Base-by-base conservation (phyloP, 441 rosid genomes). In the Populus tomentosa region DNA sequence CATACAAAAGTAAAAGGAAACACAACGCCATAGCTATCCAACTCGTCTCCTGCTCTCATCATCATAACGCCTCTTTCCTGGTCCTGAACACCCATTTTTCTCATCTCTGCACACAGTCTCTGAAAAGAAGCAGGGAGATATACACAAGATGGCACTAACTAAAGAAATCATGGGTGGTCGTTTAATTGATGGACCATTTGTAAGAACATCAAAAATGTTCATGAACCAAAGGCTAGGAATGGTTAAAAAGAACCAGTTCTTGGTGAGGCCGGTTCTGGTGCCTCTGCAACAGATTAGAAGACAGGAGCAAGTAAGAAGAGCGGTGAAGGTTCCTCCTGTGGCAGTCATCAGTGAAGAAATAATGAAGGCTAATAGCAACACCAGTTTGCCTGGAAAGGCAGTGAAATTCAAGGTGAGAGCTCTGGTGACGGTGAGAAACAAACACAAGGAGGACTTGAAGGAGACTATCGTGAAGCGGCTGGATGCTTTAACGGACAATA, bases 341-440 rank as follows among this genome's bases (percentile, higher is more conserved):
- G 92, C 94, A 5, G 97, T 94, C 1, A 78, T 92, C 2, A 92
- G 97, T 64, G 96, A 91, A 79, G 94, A 93, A 81, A 84, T 93
- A 86, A 75, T 87, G 7, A 91, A 78, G 83, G 69, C 80, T 36
- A 59, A 13, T 53, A 66, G 1, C 83, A 50, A 69, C 13, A 46
- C 42, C 33, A 38, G 46, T 40, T 23, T 77, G 65, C 79, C 85
- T 63, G 89, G 82, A 78, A 82, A 85, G 73, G 69, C 85, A 6
- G 92, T 80, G 50, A 83, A 81, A 83, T 87, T 94, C 75, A 95
- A 89, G 87, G 95, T 88, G 30, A 91, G 92, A 80, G 97, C 91
- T 7, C 86, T 88, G 32, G 83, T 88, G 23, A 89, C 94, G 7
- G 94, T 95, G 50, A 91, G 90, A 82, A 93, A 89, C 78, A 95